phyloP scores from a whole-genome alignment of 495 filamentous ascomycete species.

The Tuber indicum region DNA sequence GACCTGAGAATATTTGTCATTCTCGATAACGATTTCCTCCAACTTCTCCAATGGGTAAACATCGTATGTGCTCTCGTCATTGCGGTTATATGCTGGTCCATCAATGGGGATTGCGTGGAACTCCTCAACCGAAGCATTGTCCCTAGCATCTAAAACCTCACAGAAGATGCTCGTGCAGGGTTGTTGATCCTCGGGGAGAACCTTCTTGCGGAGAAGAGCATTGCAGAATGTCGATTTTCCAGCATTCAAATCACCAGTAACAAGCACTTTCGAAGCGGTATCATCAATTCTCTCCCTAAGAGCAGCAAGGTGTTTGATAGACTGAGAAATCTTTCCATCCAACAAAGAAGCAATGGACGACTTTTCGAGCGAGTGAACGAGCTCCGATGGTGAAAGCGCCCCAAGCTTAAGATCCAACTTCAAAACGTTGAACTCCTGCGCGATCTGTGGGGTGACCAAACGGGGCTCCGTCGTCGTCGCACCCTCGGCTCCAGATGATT shows the following conservation, averaged over 20 bases:
- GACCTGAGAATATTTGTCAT: slow-evolving; percentile 80
- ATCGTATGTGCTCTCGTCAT: slow-evolving; percentile 90
- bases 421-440: slow-evolving; percentile 89
- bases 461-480: slow-evolving; percentile 55
- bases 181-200: slow-evolving; percentile 93
- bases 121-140: slow-evolving; percentile 86
- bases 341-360: slow-evolving; percentile 77
- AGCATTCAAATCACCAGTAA: slow-evolving; percentile 96
- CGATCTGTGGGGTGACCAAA: slow-evolving; percentile 84
- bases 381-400: slow-evolving; percentile 71
- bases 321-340: slow-evolving; percentile 88
- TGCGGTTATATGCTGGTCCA: slow-evolving; percentile 62
- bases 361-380: slow-evolving; percentile 96
- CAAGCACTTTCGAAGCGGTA: slow-evolving; percentile 91
- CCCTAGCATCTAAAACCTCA: slow-evolving; percentile 84
- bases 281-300: slow-evolving; percentile 93
- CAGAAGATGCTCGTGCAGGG: slow-evolving; percentile 99
- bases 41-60: slow-evolving; percentile 69
- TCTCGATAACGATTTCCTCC: slow-evolving; percentile 84
- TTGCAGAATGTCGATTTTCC: slow-evolving; percentile 99
- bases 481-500: slow-evolving; percentile 28
- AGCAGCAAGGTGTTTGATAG: slow-evolving; percentile 77
- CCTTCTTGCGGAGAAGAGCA: slow-evolving; percentile 80
- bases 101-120: slow-evolving; percentile 90
- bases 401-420: slow-evolving; percentile 93